Evolutionary conservation across 2,329 filamentous ascomycete genomes (phyloP).

Genomic region (Byssothecium circinans): DNA sequence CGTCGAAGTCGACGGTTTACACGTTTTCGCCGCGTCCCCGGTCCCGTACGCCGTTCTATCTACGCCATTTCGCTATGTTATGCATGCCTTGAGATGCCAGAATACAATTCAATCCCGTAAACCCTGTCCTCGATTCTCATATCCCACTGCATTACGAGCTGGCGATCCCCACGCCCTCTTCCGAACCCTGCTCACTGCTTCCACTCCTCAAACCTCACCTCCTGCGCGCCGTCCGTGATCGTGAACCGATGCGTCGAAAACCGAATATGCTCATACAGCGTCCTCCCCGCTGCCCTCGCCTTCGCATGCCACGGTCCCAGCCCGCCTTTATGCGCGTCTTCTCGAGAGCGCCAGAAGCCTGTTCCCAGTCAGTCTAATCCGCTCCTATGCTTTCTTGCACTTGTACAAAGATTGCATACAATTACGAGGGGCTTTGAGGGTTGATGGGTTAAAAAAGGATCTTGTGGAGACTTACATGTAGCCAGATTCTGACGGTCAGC

Average conservation of each 20-base stretch:
- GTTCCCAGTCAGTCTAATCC: slow-evolving; percentile 26
- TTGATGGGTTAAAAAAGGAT: too few relatives aligned
- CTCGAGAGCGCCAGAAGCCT: slow-evolving; percentile 66
- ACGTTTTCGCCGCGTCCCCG: too few relatives aligned
- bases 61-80: too few relatives aligned
- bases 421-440: too few relatives aligned
- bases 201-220: slow-evolving; percentile 55
- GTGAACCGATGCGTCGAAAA: slow-evolving; percentile 55
- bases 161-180: too few relatives aligned
- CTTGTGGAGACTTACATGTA: slow-evolving; percentile 55
- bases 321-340: slow-evolving; percentile 64
- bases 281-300: slow-evolving; percentile 52
- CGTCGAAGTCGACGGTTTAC: too few relatives aligned
- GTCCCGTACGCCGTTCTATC: too few relatives aligned
- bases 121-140: too few relatives aligned
- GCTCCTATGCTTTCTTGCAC: background rate
- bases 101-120: too few relatives aligned
- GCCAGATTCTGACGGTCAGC: slow-evolving; percentile 74
- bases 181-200: slow-evolving; percentile 11
- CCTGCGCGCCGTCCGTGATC: slow-evolving; percentile 64
- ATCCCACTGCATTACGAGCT: too few relatives aligned
- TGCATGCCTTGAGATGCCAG: too few relatives aligned
- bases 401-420: too few relatives aligned
- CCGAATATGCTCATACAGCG: slow-evolving; percentile 49
- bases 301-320: slow-evolving; percentile 59